Percentiles rank a stretch among this genome's conserved stretches.
Conservation (phyloP, 257 asterid genomes). For the Nicotiana paniculata region DNA sequence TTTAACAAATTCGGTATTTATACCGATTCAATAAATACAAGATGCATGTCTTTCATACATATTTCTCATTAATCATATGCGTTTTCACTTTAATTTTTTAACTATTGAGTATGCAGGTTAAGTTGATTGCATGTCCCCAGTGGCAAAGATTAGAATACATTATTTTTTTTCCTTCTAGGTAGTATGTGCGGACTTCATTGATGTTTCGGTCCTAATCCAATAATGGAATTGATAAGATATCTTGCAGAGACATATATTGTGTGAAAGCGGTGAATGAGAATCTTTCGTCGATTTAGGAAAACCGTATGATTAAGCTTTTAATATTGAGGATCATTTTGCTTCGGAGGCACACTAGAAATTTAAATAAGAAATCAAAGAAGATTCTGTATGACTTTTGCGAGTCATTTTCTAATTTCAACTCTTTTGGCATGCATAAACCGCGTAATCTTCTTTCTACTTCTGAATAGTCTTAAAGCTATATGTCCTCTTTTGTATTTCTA, state of each 20-base stretch:
- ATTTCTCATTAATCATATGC: no score
- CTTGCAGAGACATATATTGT: background rate
- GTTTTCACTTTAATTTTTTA: no score
- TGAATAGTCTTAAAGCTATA: background rate
- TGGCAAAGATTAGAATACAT: no score
- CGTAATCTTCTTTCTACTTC: background rate
- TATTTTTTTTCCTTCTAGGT: no score
- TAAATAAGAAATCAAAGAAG: background rate
- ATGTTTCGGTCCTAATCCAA: background rate
- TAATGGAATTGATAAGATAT: background rate
- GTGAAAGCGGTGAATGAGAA: slow-evolving; percentile 5
- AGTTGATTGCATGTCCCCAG: no score
- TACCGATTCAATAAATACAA: no score
- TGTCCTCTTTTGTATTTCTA: background rate
- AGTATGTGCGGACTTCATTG: no score
- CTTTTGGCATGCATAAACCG: background rate
- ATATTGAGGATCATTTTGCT: background rate
- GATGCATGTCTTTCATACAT: no score
- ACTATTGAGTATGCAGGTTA: no score
- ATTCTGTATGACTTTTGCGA: background rate
- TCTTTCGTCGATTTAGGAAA: background rate
- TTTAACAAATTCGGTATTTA: no score
- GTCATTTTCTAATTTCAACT: background rate
- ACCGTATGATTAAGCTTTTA: background rate
- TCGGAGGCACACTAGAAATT: background rate